These are phyloP conservation scores for Cicer arietinum DNA, from an alignment of 306 rosid species.

Conservation along the genomic window DNA sequence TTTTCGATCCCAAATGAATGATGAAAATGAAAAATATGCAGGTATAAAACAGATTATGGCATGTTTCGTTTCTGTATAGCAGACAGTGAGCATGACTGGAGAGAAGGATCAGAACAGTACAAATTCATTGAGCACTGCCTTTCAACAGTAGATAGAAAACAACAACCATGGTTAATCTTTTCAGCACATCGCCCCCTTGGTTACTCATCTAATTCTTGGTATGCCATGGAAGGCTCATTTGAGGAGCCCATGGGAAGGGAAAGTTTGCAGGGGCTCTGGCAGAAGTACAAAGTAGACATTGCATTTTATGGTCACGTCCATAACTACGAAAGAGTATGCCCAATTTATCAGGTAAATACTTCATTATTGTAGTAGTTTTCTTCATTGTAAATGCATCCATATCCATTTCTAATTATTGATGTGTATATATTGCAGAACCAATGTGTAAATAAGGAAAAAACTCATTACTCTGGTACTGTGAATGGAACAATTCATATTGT, in stretches of 20 bases:
- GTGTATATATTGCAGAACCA: slow-evolving; percentile 57
- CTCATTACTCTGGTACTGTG: slow-evolving; percentile 61
- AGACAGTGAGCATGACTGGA: slow-evolving; percentile 90
- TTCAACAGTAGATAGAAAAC: slow-evolving; percentile 75
- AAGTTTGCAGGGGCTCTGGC: slow-evolving; percentile 84
- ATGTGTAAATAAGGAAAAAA: slow-evolving; percentile 61
- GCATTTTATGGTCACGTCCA: slow-evolving; percentile 88
- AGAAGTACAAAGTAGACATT: slow-evolving; percentile 82
- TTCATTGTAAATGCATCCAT: neutral
- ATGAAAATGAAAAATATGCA: slow-evolving; percentile 42
- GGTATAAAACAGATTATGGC: slow-evolving; percentile 82
- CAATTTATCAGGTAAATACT: slow-evolving; percentile 72
- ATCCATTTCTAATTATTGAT: slow-evolving; percentile 31
- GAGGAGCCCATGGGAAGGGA: slow-evolving; percentile 95
- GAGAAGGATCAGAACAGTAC: slow-evolving; percentile 84
- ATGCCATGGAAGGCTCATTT: slow-evolving; percentile 67
- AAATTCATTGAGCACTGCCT: slow-evolving; percentile 82
- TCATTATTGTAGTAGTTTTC: neutral
- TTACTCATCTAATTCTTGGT: slow-evolving; percentile 70
- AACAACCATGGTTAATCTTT: slow-evolving; percentile 93
- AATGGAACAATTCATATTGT: slow-evolving; percentile 83
- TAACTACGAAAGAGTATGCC: slow-evolving; percentile 88
- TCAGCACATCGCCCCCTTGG: slow-evolving; percentile 83
- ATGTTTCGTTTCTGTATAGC: slow-evolving; percentile 84
- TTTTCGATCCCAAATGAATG: neutral